Conservation (phyloP, 768 basidiomycete genomes). For the Inosperma sp. region DNA sequence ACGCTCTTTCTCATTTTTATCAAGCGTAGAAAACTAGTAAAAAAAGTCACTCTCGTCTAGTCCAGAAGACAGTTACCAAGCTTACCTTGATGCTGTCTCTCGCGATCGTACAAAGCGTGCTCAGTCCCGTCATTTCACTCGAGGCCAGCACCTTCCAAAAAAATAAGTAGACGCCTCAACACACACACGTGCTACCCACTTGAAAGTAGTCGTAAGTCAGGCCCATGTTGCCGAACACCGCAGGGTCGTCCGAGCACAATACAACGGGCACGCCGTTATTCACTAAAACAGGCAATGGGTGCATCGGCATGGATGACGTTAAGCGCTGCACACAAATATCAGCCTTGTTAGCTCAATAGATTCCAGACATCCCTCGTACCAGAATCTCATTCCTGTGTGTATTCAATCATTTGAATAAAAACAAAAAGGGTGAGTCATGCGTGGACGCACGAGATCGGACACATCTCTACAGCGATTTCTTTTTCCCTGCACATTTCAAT, state of each 20-base stretch:
- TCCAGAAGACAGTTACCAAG: background rate
- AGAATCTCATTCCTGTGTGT: conserved; percentile 63
- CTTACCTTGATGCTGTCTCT: conserved; percentile 60
- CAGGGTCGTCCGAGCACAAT: conserved; percentile 71
- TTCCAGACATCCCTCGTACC: conserved; percentile 32
- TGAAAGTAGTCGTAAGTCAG: conserved; percentile 78
- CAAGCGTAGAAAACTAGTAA: conserved; percentile 50
- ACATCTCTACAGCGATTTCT: conserved; percentile 66
- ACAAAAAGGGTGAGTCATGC: conserved; percentile 1
- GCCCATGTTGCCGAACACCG: conserved; percentile 74
- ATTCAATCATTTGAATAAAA: conserved; percentile 1
- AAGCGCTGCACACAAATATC: conserved; percentile 44
- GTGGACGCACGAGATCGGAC: conserved; percentile 72
- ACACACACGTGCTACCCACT: conserved; percentile 30
- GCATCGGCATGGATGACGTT: conserved; percentile 76
- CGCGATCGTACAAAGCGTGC: conserved; percentile 57
- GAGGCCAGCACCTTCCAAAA: conserved; percentile 53
- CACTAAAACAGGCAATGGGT: conserved; percentile 66
- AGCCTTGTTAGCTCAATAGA: background rate
- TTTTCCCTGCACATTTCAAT: conserved; percentile 62
- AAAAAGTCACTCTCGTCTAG: background rate
- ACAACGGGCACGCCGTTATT: conserved; percentile 72
- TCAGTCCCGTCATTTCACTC: conserved; percentile 62
- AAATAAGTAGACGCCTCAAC: background rate
- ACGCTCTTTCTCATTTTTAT: conserved; percentile 39